Evolutionary conservation across 345 rosid genomes (phyloP), one percentile per base, ranked within the genome.

Genomic region (Kernera saxatilis): DNA sequence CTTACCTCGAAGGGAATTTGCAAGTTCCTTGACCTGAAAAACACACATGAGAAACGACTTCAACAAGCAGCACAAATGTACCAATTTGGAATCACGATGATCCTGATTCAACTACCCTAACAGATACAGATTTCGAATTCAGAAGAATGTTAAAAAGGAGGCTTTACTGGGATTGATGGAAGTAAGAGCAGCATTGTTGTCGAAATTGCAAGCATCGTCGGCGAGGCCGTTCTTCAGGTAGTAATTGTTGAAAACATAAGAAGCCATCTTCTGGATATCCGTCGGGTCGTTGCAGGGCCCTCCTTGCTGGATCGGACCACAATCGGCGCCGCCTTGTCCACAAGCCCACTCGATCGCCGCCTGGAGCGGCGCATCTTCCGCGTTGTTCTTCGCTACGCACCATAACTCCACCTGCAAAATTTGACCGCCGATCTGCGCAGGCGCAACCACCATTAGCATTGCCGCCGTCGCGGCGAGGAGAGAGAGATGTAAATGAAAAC

Each of bases 321-420:
- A 93, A 70, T 93, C 96, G 0, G 91, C 89, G 5, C 92, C 87
- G 0, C 96, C 96, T 18, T 78, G 70, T 2, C 98, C 97, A 41
- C 98, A 93, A 23, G 98, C 98, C 70, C 87, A 91, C 64, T 93
- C 97, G 61, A 93, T 61, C 8, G 87, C 97, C 11, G 85, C 85
- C 77, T 89, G 98, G n/a, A 93, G 70, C 22, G 85, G 79, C 0
- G 77, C 66, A 29, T 80, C 79, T 1, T 92, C 85, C 8, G 93
- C 88, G 66, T 88, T 81, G 58, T 78, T 88, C 83, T 83, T 86
- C 15, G 97, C 96, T 0, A 91, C 83, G 51, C 97, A 93, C 98
- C 98, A 93, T 8, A 74, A 18, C 61, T 21, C 66, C 64, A 67
- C 67, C 17, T 74, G 72, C 1, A 67, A 2, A 39, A 74, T 67